Base-by-base conservation (phyloP, 2,329 filamentous ascomycete species). In the Trichoderma sp. region DNA sequence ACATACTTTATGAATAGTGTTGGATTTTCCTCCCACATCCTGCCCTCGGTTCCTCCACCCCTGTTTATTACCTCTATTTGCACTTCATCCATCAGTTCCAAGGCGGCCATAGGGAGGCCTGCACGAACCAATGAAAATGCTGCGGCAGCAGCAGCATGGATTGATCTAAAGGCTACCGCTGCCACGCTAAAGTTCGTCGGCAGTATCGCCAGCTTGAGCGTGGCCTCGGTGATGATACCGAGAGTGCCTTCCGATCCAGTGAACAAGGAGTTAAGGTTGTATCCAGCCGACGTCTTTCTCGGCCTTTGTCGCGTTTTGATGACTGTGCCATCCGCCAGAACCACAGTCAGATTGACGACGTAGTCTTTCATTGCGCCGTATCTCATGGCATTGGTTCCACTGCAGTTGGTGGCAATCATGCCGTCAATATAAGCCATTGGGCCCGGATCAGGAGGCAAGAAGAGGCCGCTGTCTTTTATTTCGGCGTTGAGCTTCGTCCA, bases 281-380 rank as follows among this genome's bases (percentile, higher is more conserved):
- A 92, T 0, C 90, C 90, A 0, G 90, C 90, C 0, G 89, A 88
- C 0, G 87, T 89, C 76, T 93, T 93, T 16, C 88, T 81, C 2
- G 91, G 90, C 4, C 90, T 82, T 46, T 84, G 82, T 13, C 90
- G 82, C 0, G 90, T 93, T 75, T 91, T 92, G 77, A 93, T 88
- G 21, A 82, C 69, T 0, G 83, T 85, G 0, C 90, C 90, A 75
- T 92, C 89, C 0, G 90, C 87, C 52, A 92, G 82, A 0, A 92
- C 90, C 0, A 91, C 89, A 0, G 90, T 92, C 28, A 93, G 77
- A 71, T 89, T 91, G 69, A 92, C 81, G 1, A 92, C 90, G 84
- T 89, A 92, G 71, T 93, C 90, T 72, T 90, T 91, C 90, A 92
- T 92, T 0, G 90, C 91, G 0, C 90, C 90, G 74, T 92, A 92